Evolutionary conservation across 1,284 basidiomycete species (phyloP).

Genomic region (Cryptococcus sp.): DNA sequence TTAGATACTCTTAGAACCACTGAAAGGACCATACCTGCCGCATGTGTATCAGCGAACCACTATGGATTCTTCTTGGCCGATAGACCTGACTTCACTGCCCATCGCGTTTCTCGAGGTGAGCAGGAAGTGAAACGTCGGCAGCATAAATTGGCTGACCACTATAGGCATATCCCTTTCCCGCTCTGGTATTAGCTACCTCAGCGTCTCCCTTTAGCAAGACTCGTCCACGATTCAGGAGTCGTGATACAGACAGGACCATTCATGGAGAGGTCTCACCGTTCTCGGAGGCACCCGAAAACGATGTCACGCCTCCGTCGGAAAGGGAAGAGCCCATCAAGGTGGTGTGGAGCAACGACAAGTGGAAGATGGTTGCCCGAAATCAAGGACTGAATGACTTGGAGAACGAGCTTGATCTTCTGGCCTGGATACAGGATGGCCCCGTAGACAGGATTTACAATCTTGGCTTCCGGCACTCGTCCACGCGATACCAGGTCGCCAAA

Average conservation of each 20-base stretch:
- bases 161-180: conserved; percentile 35
- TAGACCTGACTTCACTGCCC: conserved; percentile 23
- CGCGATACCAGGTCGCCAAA: not conserved
- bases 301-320: conserved; percentile 4
- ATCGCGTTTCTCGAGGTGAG: conserved; percentile 34
- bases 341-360: conserved; percentile 25
- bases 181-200: conserved; percentile 25
- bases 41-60: not conserved
- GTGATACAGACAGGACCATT: conserved; percentile 36
- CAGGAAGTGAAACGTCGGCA: not conserved
- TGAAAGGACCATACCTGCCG: too few relatives aligned
- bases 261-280: conserved; percentile 21
- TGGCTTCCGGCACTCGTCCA: not conserved
- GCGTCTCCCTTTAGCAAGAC: not conserved
- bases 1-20: too few relatives aligned
- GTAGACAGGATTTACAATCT: not conserved
- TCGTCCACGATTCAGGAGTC: conserved; percentile 20
- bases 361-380: not conserved
- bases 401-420: not conserved
- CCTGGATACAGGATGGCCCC: not conserved
- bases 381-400: not conserved
- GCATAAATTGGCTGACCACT: not conserved
- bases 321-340: conserved; percentile 26
- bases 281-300: conserved; percentile 7
- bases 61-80: not conserved